A percentile compares a stretch with the other conserved stretches of the same genome.
Evolutionary conservation across 2,329 filamentous ascomycete species (phyloP).

Genomic region (Arachnomyces sp.): DNA sequence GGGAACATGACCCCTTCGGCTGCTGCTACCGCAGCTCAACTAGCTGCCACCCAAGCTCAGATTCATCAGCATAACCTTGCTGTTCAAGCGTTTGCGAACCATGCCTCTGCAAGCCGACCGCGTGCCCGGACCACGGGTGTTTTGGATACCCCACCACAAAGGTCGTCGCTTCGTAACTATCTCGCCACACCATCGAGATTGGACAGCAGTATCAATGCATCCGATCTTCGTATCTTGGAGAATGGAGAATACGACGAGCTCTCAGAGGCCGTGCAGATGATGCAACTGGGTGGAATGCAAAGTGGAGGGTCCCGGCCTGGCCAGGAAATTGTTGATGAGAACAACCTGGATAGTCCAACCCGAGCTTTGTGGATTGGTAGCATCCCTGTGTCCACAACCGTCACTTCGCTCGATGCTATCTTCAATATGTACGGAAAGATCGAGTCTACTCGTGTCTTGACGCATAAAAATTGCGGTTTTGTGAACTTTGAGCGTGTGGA

Average conservation of each 20-base stretch:
- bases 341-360: slow-evolving; percentile 77
- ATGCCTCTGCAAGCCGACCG: slow-evolving; percentile 71
- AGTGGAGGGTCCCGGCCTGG: slow-evolving; percentile 56
- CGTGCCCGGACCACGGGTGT: slow-evolving; percentile 88
- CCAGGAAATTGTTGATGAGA: slow-evolving; percentile 65
- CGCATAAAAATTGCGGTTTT: slow-evolving; percentile 98
- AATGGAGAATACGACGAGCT: slow-evolving; percentile 73
- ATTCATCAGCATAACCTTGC: slow-evolving; percentile 90
- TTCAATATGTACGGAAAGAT: slow-evolving; percentile 91
- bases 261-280: slow-evolving; percentile 69
- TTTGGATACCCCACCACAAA: slow-evolving; percentile 65
- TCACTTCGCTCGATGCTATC: slow-evolving; percentile 87
- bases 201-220: slow-evolving; percentile 64
- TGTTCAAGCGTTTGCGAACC: slow-evolving; percentile 83
- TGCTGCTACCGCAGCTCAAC: slow-evolving; percentile 48
- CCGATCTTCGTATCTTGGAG: slow-evolving; percentile 66
- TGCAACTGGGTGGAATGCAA: slow-evolving; percentile 50
- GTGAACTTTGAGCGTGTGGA: slow-evolving; percentile 93
- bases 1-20: slow-evolving; percentile 53
- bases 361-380: slow-evolving; percentile 94
- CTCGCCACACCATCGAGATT: slow-evolving; percentile 67
- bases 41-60: slow-evolving; percentile 52
- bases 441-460: slow-evolving; percentile 82
- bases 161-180: slow-evolving; percentile 60
- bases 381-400: slow-evolving; percentile 93